Evolutionary conservation across 2,329 filamentous ascomycete species (phyloP), one percentile per base, ranked within the genome.

Genomic region (Pseudohalonectria lignicola): DNA sequence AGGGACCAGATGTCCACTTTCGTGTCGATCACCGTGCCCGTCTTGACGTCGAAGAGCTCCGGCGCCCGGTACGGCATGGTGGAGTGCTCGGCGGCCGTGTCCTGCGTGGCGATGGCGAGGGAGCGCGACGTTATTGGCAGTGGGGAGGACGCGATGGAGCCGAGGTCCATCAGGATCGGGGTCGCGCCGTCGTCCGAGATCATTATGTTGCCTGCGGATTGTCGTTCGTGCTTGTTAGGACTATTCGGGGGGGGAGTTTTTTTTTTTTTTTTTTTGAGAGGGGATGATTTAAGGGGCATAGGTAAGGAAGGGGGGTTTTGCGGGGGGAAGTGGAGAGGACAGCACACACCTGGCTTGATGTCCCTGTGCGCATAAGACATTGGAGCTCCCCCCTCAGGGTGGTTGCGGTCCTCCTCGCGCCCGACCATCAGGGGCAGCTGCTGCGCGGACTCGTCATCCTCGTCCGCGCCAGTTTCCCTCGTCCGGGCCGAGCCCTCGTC

Each of bases 11-110:
- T 94, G 59, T 98, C 92, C 30, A 94, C 86, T 57, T 95, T 95
- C 11, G 88, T 94, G 61, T 96, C 92, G 53, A 98, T 82, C 36
- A 86, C 76, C 35, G 82, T 80, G 45, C 86, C 90, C 3, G 87
- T 95, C 63, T 94, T 94, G 40, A 96, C 92, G 58, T 98, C 92
- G 60, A 98, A 98, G 43, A 98, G 79, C 62, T 98, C 92, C 0
- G 92, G 92, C 2, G 92, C 92, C 42, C 92, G 86, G 64, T 98
- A 98, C 0, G 92, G 88, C 90, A 98, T 96, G 30, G 92, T 98
- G 47, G 81, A 90, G 67, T 96, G 90, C 59, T 98, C 92, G 39
- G 90, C 92, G 17, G 92, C 92, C 30, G 78, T 84, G 59, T 98
- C 92, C 63, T 96, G 92, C 26, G 94, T 84, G 38, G 88, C 86